These are phyloP conservation scores for Pelargonium cotyledonis DNA, from an alignment of 441 rosid genomes.

Conservation along the genomic window DNA sequence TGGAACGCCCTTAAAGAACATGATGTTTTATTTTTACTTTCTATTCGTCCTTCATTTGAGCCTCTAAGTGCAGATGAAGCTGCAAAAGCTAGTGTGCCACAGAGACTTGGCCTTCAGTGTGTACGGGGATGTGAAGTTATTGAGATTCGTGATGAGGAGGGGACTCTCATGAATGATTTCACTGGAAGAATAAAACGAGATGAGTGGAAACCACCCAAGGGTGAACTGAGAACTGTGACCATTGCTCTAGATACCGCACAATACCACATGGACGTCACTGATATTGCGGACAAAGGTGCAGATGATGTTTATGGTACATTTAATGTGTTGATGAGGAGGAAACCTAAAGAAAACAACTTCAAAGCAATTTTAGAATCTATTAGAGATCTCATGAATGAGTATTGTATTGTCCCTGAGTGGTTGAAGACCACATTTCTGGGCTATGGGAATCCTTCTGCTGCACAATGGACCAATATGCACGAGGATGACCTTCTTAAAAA, in stretches of 20 bases:
- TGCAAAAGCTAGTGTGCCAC: slow-evolving; percentile 81
- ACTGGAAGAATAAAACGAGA: slow-evolving; percentile 88
- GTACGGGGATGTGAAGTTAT: slow-evolving; percentile 96
- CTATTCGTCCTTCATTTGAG: slow-evolving; percentile 88
- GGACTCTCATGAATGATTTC: slow-evolving; percentile 93
- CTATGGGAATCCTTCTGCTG: slow-evolving; percentile 97
- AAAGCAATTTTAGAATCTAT: slow-evolving; percentile 98
- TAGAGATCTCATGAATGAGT: slow-evolving; percentile 99
- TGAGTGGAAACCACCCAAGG: slow-evolving; percentile 99
- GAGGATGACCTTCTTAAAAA: slow-evolving; percentile 55
- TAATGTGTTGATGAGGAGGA: slow-evolving; percentile 93
- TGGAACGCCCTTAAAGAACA: slow-evolving; percentile 98
- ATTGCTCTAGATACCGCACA: slow-evolving; percentile 96
- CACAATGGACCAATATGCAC: slow-evolving; percentile 98
- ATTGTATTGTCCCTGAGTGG: slow-evolving; percentile 98
- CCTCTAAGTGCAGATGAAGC: slow-evolving; percentile 94
- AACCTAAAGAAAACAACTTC: slow-evolving; percentile 98
- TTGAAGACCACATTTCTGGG: slow-evolving; percentile 92
- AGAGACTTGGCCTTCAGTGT: slow-evolving; percentile 88
- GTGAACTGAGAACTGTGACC: slow-evolving; percentile 87
- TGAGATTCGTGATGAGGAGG: slow-evolving; percentile 90
- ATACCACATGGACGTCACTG: slow-evolving; percentile 93
- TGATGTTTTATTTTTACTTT: slow-evolving; percentile 89
- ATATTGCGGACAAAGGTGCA: slow-evolving; percentile 87
- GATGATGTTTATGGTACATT: slow-evolving; percentile 92